phyloP scores from a whole-genome alignment of 495 filamentous ascomycete genomes.

The Xylaria intraflava region DNA sequence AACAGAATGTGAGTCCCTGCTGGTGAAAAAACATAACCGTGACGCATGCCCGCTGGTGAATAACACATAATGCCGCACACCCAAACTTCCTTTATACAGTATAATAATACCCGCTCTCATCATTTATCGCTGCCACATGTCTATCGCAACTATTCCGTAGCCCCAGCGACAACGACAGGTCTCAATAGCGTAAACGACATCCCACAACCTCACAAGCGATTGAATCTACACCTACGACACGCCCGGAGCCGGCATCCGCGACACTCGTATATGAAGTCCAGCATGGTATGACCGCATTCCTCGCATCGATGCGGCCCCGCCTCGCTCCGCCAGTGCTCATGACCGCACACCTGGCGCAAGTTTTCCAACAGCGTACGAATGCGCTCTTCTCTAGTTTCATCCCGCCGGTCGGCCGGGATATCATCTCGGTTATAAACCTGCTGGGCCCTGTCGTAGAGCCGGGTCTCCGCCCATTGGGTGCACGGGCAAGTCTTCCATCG shows the following conservation, averaged over 20 bases:
- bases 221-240: conserved; percentile 22
- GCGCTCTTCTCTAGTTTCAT: neutral
- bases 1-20: no score
- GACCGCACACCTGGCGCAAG: conserved; percentile 22
- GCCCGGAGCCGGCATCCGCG: conserved; percentile 22
- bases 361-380: conserved; percentile 4
- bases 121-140: neutral
- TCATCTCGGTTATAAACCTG: conserved; percentile 28
- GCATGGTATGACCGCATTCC: conserved; percentile 20
- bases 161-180: neutral
- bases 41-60: no score
- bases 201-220: conserved; percentile 21
- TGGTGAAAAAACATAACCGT: no score
- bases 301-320: conserved; percentile 18
- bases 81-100: no score
- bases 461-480: conserved; percentile 32
- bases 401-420: neutral
- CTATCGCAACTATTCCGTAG: neutral
- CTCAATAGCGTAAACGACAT: neutral
- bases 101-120: neutral
- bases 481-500: conserved; percentile 48
- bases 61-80: no score
- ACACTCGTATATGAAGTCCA: conserved; percentile 27
- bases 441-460: conserved; percentile 25
- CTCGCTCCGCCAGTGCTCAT: conserved; percentile 16